phyloP scores from a whole-genome alignment of 2,329 filamentous ascomycete species.

The Pseudogymnoascus sp. region DNA sequence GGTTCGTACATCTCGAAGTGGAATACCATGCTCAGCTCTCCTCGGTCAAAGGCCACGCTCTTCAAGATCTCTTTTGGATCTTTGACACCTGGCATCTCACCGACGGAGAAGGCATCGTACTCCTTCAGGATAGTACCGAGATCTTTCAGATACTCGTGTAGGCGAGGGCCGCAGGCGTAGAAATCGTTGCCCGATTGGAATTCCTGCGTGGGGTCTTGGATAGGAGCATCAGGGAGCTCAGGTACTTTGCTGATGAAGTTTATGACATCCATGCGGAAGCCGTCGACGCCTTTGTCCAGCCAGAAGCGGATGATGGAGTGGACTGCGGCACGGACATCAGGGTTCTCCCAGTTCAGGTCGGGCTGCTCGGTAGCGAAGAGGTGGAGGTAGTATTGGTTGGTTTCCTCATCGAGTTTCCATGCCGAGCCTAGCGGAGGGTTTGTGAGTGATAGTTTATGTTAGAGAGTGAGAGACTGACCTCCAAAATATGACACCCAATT shows the following conservation, averaged over 20 bases:
- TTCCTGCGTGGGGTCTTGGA: constrained; percentile 35
- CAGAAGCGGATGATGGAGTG: constrained; percentile 67
- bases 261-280: constrained; percentile 60
- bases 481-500: constrained; percentile 38
- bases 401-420: constrained; percentile 46
- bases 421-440: constrained; percentile 28
- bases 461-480: constrained; percentile 37
- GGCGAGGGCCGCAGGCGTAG: constrained; percentile 51
- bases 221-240: constrained; percentile 46
- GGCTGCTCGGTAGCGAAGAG: constrained; percentile 65
- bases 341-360: constrained; percentile 73
- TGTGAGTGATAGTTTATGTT: constrained; percentile 13
- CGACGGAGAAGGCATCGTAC: constrained; percentile 46
- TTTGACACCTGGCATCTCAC: constrained; percentile 40
- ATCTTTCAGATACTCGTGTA: constrained; percentile 44
- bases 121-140: constrained; percentile 40
- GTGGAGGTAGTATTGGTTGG: constrained; percentile 48
- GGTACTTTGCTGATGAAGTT: constrained; percentile 59
- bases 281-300: constrained; percentile 54
- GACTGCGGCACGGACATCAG: constrained; percentile 57
- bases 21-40: constrained; percentile 65
- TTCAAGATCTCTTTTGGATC: constrained; percentile 43
- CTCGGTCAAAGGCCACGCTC: constrained; percentile 47
- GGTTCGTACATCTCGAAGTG: constrained; percentile 55
- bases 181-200: constrained; percentile 38